phyloP scores from a whole-genome alignment of 371 early-diverging fungal species.

The Mucor indicus region DNA sequence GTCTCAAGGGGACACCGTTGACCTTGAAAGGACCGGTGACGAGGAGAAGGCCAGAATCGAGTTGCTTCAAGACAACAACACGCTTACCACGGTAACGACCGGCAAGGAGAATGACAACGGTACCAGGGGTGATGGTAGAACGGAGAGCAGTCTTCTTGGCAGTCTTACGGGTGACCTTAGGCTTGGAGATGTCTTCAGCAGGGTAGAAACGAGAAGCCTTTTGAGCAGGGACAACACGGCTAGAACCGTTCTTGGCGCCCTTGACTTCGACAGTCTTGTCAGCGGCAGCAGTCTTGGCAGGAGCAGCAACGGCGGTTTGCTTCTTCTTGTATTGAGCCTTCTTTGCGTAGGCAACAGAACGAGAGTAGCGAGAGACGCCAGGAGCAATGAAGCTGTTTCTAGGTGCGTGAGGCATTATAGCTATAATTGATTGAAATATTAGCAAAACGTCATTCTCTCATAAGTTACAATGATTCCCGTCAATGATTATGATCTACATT shows the following conservation, averaged over 20 bases:
- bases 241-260: conserved; percentile 81
- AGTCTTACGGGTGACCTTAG: conserved; percentile 83
- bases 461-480: no score
- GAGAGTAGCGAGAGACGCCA: conserved; percentile 80
- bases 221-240: conserved; percentile 67
- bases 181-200: conserved; percentile 76
- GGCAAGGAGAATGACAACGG: conserved; percentile 93
- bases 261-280: conserved; percentile 71
- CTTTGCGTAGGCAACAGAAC: conserved; percentile 75
- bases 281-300: conserved; percentile 49
- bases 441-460: not conserved
- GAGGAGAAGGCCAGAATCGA: conserved; percentile 89
- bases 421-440: not conserved
- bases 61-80: conserved; percentile 96
- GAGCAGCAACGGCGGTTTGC: conserved; percentile 51
- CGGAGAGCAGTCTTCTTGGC: conserved; percentile 73
- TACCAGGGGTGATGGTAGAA: conserved; percentile 90
- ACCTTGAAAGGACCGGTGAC: conserved; percentile 96
- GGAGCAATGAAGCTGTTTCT: conserved; percentile 76
- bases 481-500: no score
- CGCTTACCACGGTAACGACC: conserved; percentile 97
- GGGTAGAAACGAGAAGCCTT: conserved; percentile 83
- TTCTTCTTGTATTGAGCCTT: conserved; percentile 81
- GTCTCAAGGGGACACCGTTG: conserved; percentile 96
- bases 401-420: conserved; percentile 59